Conservation (phyloP, 441 rosid genomes). For the Corymbia calophylla region DNA sequence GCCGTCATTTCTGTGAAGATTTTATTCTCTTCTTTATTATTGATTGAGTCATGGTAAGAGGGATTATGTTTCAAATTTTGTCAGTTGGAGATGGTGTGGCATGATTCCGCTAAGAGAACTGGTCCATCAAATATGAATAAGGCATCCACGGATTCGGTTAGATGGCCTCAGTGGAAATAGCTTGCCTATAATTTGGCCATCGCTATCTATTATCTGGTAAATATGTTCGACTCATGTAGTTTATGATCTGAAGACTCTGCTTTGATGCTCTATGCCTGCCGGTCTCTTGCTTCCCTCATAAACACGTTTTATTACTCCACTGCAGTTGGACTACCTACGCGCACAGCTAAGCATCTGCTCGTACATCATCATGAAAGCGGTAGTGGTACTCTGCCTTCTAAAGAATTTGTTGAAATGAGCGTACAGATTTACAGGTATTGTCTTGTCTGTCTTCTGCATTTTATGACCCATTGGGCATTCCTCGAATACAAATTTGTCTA, state of each 20-base stretch:
- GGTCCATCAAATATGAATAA: conserved; percentile 44
- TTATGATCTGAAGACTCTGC: not conserved
- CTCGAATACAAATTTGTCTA: not conserved
- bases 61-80: conserved; percentile 3
- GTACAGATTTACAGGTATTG: not conserved
- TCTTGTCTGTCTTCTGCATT: not conserved
- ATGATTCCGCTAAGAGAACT: conserved; percentile 46
- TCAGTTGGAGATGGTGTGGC: conserved; percentile 92
- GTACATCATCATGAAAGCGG: not conserved
- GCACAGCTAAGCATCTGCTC: not conserved
- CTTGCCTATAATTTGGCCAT: not conserved
- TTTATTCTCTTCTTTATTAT: not conserved
- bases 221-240: not conserved
- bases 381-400: not conserved
- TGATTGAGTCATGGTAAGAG: not conserved
- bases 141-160: conserved; percentile 42
- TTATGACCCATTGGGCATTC: not conserved
- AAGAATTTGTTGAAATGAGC: not conserved
- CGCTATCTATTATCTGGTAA: not conserved
- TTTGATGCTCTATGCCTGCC: not conserved
- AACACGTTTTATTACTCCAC: not conserved
- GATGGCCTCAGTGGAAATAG: conserved; percentile 66
- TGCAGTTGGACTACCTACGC: not conserved
- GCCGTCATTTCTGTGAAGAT: not conserved
- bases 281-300: not conserved